Evolutionary conservation across 169 alveolate species (phyloP), one percentile per base, ranked within the genome.

Genomic region (Cryptosporidium viatorum): DNA sequence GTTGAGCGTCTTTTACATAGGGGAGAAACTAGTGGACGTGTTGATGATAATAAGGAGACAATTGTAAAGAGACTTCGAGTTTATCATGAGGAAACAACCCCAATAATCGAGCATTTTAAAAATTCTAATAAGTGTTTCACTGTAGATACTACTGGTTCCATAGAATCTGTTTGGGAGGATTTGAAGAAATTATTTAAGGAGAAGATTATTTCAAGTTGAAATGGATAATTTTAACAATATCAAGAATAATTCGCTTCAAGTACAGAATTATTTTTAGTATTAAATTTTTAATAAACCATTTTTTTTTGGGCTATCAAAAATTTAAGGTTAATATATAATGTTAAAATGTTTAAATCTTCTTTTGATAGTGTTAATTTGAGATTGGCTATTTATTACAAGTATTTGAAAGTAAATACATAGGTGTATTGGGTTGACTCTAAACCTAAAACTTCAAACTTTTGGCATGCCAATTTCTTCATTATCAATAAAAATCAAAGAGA

Each of bases 1-100:
- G 93, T 73, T 45, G 85, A 93, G 70, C 92, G 96, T 84, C 92
- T 95, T 65, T 51, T 93, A 68, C 92, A 93, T 67, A 93, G 98
- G 73, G 95, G 96, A 2, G 87, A 94, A 85, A 93, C 96, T 16
- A 92, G 96, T 60, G 99, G 99, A 55, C 96, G 99, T 92, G 94
- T 95, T 41, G 99, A 98, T 93, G 99, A 98, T 91, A 97, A 98
- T 74, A 92, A 94, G 59, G 98, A 95, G 85, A 95, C 97, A 29
- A 84, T 98, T 39, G 93, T 86, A 59, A 97, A 97, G 92, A 95
- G 99, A 91, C 95, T 98, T 71, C 84, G 86, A 59, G 97, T 97
- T 45, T 97, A 95, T 93, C 96, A 92, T 60, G 96, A 96, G 55
- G 98, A 96, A 62, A 95, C 98, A 37, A 91, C 93, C 60, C 99